These are phyloP conservation scores for Mucor lusitanicus DNA, from an alignment of 371 early-diverging fungal species.

Conservation along the genomic window DNA sequence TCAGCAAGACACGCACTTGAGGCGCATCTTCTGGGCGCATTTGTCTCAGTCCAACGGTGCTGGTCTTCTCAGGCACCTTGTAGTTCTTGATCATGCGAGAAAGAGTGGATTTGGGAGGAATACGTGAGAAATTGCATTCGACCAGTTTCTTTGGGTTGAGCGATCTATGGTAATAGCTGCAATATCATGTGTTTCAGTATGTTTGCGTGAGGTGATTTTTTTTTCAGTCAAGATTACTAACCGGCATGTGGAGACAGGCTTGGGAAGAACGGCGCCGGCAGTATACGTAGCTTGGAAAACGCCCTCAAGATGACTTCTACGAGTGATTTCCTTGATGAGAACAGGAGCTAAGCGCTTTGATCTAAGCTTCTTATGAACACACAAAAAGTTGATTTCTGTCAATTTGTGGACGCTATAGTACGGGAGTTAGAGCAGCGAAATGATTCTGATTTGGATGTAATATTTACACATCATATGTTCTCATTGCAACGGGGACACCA, in stretches of 20 bases:
- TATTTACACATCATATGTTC: conserved; percentile 70
- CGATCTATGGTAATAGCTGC: conserved; percentile 90
- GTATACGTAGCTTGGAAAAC: conserved; percentile 99
- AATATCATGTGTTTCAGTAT: background rate
- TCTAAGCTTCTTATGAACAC: conserved; percentile 95
- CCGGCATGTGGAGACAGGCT: conserved; percentile 80
- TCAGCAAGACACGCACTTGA: conserved; percentile 71
- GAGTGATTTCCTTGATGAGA: conserved; percentile 98
- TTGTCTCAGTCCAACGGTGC: conserved; percentile 73
- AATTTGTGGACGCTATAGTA: conserved; percentile 53
- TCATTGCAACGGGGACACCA: conserved; percentile 84
- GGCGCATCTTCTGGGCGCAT: conserved; percentile 80
- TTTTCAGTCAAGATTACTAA: conserved; percentile 41
- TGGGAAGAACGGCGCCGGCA: conserved; percentile 91
- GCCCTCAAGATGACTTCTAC: conserved; percentile 89
- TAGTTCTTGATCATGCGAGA: conserved; percentile 72
- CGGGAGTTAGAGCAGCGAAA: background rate
- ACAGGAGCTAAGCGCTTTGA: conserved; percentile 96
- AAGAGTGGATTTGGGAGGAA: conserved; percentile 76
- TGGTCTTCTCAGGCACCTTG: conserved; percentile 68
- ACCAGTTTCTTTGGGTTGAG: conserved; percentile 93
- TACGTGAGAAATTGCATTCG: conserved; percentile 87
- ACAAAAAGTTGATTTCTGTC: conserved; percentile 99
- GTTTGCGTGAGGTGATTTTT: background rate
- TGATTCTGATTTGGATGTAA: background rate